Conservation (phyloP, 495 filamentous ascomycete species). For the Lasiosphaeris hirsuta region DNA sequence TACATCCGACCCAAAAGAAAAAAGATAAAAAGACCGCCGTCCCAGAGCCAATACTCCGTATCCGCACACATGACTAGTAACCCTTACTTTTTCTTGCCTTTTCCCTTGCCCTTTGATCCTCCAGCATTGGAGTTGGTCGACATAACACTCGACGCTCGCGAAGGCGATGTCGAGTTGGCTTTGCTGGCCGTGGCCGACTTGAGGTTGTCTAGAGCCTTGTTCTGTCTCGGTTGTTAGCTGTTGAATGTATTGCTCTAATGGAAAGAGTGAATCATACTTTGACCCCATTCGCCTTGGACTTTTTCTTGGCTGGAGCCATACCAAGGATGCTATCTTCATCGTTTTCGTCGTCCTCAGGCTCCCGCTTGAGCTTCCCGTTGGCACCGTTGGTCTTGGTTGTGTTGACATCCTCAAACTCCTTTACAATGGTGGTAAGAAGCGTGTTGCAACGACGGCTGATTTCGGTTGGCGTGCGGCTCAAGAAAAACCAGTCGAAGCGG, state of each 20-base stretch:
- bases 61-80: background rate
- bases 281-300: conserved; percentile 73
- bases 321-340: conserved; percentile 74
- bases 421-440: conserved; percentile 84
- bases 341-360: conserved; percentile 71
- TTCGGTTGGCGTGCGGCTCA: conserved; percentile 89
- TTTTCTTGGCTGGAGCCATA: conserved; percentile 84
- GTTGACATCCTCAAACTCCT: conserved; percentile 77
- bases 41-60: background rate
- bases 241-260: background rate
- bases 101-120: conserved; percentile 43
- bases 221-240: conserved; percentile 41
- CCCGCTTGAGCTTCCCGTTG: conserved; percentile 69
- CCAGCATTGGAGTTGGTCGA: conserved; percentile 45
- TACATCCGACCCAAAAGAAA: background rate
- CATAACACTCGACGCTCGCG: conserved; percentile 52
- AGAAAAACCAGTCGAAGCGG: conserved; percentile 99
- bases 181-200: conserved; percentile 54
- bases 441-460: conserved; percentile 90
- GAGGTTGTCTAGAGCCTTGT: conserved; percentile 60
- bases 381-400: conserved; percentile 58
- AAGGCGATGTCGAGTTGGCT: conserved; percentile 53
- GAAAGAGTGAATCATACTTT: conserved; percentile 44
- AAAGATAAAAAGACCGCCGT: background rate
- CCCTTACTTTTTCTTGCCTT: conserved; percentile 54